Base-by-base conservation (phyloP, 129 eudicot species). In the Chrysanthemum lavandulifolium region DNA sequence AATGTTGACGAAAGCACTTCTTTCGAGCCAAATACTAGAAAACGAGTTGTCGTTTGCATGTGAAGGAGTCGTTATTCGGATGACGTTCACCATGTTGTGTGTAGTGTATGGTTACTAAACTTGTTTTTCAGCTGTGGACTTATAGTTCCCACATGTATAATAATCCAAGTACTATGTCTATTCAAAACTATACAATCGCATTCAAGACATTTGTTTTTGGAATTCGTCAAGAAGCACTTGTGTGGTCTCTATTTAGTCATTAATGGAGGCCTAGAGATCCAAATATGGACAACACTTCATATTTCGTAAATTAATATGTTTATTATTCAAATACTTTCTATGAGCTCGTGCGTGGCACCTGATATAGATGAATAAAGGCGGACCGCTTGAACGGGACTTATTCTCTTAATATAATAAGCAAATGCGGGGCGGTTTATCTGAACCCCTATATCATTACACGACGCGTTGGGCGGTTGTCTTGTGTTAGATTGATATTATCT, bases 181-280 rank as follows among this genome's bases (percentile, higher is more conserved):
- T 33, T 33, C 43, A 33, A 33, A 33, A 33, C 43, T 33, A 33
- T 40, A 40, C 47, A 40, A 9, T 19, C 36, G 33, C 62, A 61
- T 72, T 29, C 16, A 21, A 29, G 6, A 25, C 0, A 29, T 23
- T 8, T 23, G 5, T 53, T 53, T 53, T 40, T 40, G 47, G 58
- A 13, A 25, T 2, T 31, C 4, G 33, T 61, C 65, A 27, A 43
- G 10, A 29, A 19, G 58, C 67, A 13, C 56, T 72, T 10, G 76
- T 10, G 76, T 72, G 76, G 76, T 59, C 57, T 43, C 11, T 58
- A 60, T 59, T 71, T 21, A 71, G 13, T 55, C 51, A 55, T 53
- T 10, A 16, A 54, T 15, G 14, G 36, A 31, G 65, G 64, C 27
- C 12, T 59, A 58, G 15, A 33, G 19, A 55, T 31, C 33, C 74